Conservation (phyloP, 352 stramenopile species). For the Phytophthora sansomeana region DNA sequence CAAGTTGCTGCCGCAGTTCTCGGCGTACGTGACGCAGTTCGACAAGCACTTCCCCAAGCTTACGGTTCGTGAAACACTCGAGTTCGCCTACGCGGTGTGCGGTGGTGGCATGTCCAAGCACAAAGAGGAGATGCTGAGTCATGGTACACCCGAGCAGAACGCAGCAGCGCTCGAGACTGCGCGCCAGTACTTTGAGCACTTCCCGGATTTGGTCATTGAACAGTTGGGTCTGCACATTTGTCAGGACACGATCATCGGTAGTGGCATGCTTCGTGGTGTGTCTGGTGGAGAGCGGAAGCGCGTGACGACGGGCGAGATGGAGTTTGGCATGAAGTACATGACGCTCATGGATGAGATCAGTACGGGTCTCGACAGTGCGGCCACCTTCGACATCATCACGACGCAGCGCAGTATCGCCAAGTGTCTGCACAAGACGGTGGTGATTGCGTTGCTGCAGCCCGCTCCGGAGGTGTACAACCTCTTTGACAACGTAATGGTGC, state of each 20-base stretch:
- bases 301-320: conserved; percentile 82
- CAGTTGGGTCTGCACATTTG: conserved; percentile 51
- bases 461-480: conserved; percentile 62
- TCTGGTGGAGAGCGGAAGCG: conserved; percentile 72
- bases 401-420: conserved; percentile 59
- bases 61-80: conserved; percentile 41
- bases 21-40: conserved; percentile 38
- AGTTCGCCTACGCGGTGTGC: conserved; percentile 42
- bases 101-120: conserved; percentile 32
- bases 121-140: conserved; percentile 47
- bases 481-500: conserved; percentile 64
- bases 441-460: conserved; percentile 67
- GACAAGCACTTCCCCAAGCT: conserved; percentile 43
- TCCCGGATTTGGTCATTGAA: conserved; percentile 54
- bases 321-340: conserved; percentile 74
- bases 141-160: conserved; percentile 46
- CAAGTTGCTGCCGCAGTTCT: conserved; percentile 39
- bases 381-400: conserved; percentile 92
- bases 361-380: conserved; percentile 91
- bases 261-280: conserved; percentile 57
- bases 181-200: conserved; percentile 36
- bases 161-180: conserved; percentile 23
- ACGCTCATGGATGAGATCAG: conserved; percentile 92
- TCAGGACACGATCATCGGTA: conserved; percentile 61
- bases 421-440: conserved; percentile 51